Evolutionary conservation across 2,329 filamentous ascomycete species (phyloP).

Genomic region (Venturia pyrina): DNA sequence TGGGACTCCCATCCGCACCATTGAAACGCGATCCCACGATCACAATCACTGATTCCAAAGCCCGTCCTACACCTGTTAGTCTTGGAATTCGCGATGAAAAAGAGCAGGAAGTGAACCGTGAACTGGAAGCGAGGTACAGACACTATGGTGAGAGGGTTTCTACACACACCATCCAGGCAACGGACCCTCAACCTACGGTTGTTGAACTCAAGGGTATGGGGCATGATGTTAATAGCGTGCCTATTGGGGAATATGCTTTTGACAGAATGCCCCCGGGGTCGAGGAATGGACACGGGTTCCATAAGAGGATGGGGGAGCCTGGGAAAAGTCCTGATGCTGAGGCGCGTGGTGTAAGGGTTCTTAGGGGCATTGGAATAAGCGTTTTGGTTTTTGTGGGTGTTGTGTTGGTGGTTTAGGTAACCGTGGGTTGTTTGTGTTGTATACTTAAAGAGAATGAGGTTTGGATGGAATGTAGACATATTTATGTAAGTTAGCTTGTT

Average conservation of each 20-base stretch:
- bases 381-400: not conserved
- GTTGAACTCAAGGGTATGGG: not conserved
- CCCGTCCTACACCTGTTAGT: not conserved
- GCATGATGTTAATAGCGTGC: not conserved
- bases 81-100: not conserved
- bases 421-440: no score
- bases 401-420: not conserved
- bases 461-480: no score
- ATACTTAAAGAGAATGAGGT: no score
- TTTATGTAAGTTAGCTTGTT: no score
- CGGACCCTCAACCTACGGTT: not conserved
- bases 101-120: not conserved
- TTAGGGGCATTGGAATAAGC: not conserved
- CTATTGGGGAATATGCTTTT: not conserved
- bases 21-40: not conserved
- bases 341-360: not conserved
- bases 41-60: not conserved
- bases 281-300: not conserved
- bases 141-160: not conserved
- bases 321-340: not conserved
- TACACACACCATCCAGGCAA: not conserved
- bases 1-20: not conserved
- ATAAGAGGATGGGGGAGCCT: not conserved
- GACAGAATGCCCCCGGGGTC: not conserved
- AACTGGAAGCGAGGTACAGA: not conserved